Percentiles rank a stretch among this genome's conserved stretches.
Evolutionary conservation across 345 rosid species (phyloP).

Genomic region (Nephelium lappaceum): DNA sequence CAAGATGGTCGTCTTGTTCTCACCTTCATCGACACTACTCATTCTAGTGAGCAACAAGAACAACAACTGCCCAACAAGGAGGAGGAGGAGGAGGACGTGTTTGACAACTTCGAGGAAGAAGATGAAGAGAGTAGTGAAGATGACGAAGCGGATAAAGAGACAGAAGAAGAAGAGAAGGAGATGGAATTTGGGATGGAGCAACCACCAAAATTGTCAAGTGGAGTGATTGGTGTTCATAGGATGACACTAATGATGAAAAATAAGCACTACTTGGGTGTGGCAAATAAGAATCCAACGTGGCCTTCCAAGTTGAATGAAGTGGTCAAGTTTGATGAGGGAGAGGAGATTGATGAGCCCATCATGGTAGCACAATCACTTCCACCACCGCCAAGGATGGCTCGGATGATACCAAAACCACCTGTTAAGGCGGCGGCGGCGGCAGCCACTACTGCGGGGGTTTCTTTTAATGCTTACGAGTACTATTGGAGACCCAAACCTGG

Average conservation of each 20-base stretch:
- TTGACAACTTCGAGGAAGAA: constrained; percentile 24
- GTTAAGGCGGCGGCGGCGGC: constrained; percentile 22
- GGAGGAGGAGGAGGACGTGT: constrained; percentile 30
- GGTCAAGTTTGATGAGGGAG: constrained; percentile 30
- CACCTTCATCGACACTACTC: constrained; percentile 40
- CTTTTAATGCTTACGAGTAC: constrained; percentile 72
- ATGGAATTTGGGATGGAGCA: constrained; percentile 21
- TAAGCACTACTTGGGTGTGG: constrained; percentile 50
- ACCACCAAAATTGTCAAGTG: constrained; percentile 41
- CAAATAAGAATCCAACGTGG: constrained; percentile 56
- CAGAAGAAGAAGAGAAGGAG: constrained; percentile 19
- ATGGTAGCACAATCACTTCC: constrained; percentile 65
- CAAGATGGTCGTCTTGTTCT: constrained; percentile 89
- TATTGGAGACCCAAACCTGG: constrained; percentile 54
- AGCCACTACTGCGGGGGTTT: constrained; percentile 29
- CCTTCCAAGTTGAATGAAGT: constrained; percentile 35
- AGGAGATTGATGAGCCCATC: constrained; percentile 29
- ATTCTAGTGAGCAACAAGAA: background rate
- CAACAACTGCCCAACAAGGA: constrained; percentile 20
- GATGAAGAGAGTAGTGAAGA: constrained; percentile 16
- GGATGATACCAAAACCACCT: constrained; percentile 37
- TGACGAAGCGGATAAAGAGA: constrained; percentile 20
- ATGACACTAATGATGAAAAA: constrained; percentile 54
- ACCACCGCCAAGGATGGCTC: constrained; percentile 47
- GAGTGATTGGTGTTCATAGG: constrained; percentile 50